Base-by-base conservation (phyloP, 2,329 filamentous ascomycete genomes). In the Thermothelomyces thermophilus region DNA sequence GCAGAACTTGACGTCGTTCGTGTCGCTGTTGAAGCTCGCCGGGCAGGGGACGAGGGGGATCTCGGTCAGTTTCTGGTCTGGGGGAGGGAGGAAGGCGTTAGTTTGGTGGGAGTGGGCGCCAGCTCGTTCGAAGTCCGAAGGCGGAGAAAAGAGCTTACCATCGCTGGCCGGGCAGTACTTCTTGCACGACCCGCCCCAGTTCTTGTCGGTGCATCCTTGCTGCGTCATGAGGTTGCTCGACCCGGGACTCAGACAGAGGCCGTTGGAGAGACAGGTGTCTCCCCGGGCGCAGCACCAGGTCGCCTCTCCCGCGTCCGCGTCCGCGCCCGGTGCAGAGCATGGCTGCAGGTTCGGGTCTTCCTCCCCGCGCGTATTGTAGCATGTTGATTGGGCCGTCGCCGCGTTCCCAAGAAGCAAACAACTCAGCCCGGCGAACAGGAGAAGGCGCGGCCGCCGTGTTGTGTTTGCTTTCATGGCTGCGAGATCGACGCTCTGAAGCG, bases 191-290 rank as follows among this genome's bases (percentile, higher is more conserved):
- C 42, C 51, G 19, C 51, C 55, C 62, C 62, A 64, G 39, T 50
- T 41, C 22, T 48, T 55, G 44, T 60, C 58, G 10, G 61, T 63
- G 49, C 63, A 64, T 20, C 61, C 62, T 47, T 64, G 63, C 20
- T 60, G 59, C 13, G 58, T 62, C 50, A 62, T 58, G 49, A 60
- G 56, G 42, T 61, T 62, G 42, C 59, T 59, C 13, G 52, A 55
- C 3, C 33, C 54, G 10, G 61, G 54, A 36, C 62, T 58, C 14
- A 64, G 51, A 30, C 62, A 64, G 28, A 64, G 58, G n/a, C 61
- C 62, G 45, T 64, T 64, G 31, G 58, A 58, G 20, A 64, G 55
- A 40, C 62, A 63, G 30, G 54, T 52, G 51, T 64, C 62, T 36
- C 19, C 40, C 37, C 36, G 53, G 30, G 53, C 53, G 49, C 62